A percentile compares a stretch with the other conserved stretches of the same genome.
These are phyloP conservation scores for Plasmodium sp. DNA, from an alignment of 169 alveolate genomes.

Conservation along the genomic window DNA sequence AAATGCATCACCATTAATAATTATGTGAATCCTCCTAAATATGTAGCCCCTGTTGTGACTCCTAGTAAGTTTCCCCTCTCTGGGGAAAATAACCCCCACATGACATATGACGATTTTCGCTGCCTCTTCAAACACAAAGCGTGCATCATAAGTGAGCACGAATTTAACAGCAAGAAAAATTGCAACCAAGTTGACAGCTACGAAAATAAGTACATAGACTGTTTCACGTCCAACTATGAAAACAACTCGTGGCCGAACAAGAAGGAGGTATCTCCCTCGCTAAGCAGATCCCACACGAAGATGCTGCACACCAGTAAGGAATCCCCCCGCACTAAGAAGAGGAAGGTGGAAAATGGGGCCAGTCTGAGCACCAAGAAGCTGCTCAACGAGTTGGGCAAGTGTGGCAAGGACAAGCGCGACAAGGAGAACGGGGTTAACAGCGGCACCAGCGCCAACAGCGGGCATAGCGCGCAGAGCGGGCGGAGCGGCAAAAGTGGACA, in stretches of 20 bases:
- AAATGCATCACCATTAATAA: constrained; percentile 71
- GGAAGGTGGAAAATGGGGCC: neutral
- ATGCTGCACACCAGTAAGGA: neutral
- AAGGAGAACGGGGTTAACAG: neutral
- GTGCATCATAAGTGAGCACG: constrained; percentile 69
- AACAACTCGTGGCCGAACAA: constrained; percentile 64
- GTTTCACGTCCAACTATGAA: constrained; percentile 3
- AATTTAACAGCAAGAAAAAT: constrained; percentile 55
- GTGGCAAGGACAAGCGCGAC: neutral
- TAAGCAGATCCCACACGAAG: neutral
- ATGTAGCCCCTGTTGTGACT: constrained; percentile 12
- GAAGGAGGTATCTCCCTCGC: constrained; percentile 16
- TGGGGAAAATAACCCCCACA: constrained; percentile 42
- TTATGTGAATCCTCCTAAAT: constrained; percentile 74
- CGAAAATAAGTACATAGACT: constrained; percentile 19
- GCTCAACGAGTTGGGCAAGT: neutral
- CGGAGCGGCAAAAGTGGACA: neutral
- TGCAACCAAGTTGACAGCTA: neutral
- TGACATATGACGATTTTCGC: constrained; percentile 61
- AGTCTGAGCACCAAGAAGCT: constrained; percentile 20
- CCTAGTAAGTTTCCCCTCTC: constrained; percentile 62
- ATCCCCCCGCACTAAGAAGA: constrained; percentile 27
- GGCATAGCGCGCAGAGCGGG: neutral
- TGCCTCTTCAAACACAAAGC: constrained; percentile 51
- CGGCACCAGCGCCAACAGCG: neutral